Evolutionary conservation across 148 eudicot genomes (phyloP).

Genomic region (Vaccinium darrowii): DNA sequence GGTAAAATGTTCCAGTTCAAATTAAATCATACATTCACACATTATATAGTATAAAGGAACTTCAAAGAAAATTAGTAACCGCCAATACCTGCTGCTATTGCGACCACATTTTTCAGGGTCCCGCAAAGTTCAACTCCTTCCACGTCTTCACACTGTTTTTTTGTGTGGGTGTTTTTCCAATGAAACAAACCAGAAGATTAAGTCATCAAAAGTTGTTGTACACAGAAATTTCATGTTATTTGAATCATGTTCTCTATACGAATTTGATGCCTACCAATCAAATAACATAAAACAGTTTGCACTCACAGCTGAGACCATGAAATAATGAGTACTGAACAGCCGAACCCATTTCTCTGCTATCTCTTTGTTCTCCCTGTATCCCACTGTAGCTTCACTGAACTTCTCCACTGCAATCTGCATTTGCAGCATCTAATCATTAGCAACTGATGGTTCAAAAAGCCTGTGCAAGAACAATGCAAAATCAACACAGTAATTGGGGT

Average conservation of each 20-base stretch:
- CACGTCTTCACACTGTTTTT: conserved; percentile 75
- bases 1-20: neutral
- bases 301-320: conserved; percentile 84
- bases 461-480: neutral
- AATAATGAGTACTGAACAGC: conserved; percentile 72
- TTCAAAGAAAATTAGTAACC: neutral
- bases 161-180: neutral
- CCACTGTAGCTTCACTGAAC: conserved; percentile 93
- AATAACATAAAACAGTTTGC: neutral
- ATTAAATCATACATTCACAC: neutral
- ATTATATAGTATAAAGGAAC: neutral
- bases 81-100: conserved; percentile 83
- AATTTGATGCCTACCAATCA: neutral
- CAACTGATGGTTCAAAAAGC: neutral
- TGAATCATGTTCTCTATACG: neutral
- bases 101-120: conserved; percentile 94
- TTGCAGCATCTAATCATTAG: neutral
- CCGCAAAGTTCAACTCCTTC: conserved; percentile 99
- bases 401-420: conserved; percentile 87
- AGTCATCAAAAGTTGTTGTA: neutral
- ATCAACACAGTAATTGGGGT: neutral
- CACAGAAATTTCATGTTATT: neutral
- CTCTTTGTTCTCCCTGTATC: conserved; percentile 62
- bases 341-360: conserved; percentile 87
- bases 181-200: neutral